These are phyloP conservation scores for Flaveria floridana DNA, from an alignment of 140 eudicot genomes.

Conservation along the genomic window DNA sequence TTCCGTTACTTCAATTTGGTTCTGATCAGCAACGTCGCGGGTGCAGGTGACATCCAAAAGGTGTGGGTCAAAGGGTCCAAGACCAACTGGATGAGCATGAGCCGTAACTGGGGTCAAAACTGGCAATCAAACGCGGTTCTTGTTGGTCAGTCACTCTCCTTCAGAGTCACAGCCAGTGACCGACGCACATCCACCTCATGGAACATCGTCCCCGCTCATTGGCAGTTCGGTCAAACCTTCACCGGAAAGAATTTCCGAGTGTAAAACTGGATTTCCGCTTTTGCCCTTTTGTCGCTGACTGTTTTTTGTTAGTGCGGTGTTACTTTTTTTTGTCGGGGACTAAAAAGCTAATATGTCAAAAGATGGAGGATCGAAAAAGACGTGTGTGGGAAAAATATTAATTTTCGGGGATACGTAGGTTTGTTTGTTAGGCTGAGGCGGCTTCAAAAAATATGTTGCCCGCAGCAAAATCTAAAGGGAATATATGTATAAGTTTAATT, in stretches of 20 bases:
- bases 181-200: conserved; percentile 63
- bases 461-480: conserved; percentile 34
- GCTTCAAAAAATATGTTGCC: conserved; percentile 42
- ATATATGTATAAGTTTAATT: conserved; percentile 26
- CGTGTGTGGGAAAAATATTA: conserved; percentile 18
- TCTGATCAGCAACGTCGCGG: conserved; percentile 70
- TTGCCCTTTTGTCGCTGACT: conserved; percentile 28
- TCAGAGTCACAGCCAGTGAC: conserved; percentile 58
- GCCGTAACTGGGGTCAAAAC: conserved; percentile 77
- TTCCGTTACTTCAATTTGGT: conserved; percentile 71
- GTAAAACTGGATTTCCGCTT: conserved; percentile 25
- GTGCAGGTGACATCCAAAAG: conserved; percentile 62
- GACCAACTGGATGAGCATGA: conserved; percentile 65
- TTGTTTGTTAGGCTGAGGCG: conserved; percentile 44
- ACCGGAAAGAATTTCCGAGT: conserved; percentile 74
- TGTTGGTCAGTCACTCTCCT: conserved; percentile 67
- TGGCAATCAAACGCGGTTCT: conserved; percentile 67
- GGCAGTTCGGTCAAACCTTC: conserved; percentile 82
- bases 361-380: conserved; percentile 34
- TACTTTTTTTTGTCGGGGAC: conserved; percentile 22
- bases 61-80: conserved; percentile 54
- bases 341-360: conserved; percentile 29
- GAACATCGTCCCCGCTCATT: conserved; percentile 62
- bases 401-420: conserved; percentile 40
- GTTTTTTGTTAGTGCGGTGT: conserved; percentile 36